Conservation (phyloP, 2,329 filamentous ascomycete species). For the Cladorrhinum sp. region DNA sequence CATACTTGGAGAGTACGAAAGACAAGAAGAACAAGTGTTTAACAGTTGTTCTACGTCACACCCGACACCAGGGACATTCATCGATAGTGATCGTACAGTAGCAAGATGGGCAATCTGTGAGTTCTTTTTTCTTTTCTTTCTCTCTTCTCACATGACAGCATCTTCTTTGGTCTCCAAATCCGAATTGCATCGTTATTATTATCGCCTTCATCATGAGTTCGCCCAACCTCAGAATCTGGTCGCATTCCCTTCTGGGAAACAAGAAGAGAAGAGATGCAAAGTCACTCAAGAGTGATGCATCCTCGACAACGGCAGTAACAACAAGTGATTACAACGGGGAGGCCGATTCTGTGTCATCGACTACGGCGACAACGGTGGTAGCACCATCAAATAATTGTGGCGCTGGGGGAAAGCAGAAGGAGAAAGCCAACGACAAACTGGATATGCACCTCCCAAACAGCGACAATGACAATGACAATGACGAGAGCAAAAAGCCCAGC, state of each 20-base stretch:
- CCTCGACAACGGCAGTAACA: no score
- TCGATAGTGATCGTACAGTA: neutral
- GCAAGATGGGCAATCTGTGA: neutral
- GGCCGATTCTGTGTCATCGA: no score
- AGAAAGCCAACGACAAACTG: neutral
- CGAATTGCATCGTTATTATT: no score
- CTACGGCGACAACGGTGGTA: neutral
- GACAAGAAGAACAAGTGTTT: no score
- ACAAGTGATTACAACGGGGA: no score
- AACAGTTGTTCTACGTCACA: neutral
- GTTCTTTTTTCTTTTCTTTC: neutral
- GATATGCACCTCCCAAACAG: neutral
- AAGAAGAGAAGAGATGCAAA: neutral
- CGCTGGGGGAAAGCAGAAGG: neutral
- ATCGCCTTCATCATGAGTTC: neutral
- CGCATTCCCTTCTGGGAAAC: neutral
- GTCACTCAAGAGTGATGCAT: no score
- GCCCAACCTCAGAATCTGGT: no score
- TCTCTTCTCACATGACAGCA: neutral
- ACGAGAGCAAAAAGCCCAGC: neutral
- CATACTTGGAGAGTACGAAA: neutral
- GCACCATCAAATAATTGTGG: no score
- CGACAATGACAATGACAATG: no score
- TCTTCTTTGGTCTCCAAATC: no score
- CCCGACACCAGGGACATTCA: neutral